These are phyloP conservation scores for Verticillium longisporum DNA, from an alignment of 2,329 filamentous ascomycete genomes.

Conservation along the genomic window DNA sequence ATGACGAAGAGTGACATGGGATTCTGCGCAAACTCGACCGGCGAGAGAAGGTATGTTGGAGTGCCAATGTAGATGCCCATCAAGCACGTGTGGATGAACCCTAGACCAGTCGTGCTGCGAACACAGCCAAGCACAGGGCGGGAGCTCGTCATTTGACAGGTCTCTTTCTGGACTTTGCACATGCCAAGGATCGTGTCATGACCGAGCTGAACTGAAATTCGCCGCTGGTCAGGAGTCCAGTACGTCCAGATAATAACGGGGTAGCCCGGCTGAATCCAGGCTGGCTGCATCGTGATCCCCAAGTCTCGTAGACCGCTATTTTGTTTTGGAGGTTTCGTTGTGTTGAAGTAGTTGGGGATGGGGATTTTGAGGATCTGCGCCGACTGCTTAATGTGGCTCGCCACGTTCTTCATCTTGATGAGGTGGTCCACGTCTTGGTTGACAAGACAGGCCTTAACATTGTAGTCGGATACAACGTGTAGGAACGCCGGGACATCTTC, in stretches of 20 bases:
- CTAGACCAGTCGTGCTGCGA: constrained; percentile 88
- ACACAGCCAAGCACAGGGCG: constrained; percentile 92
- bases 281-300: constrained; percentile 80
- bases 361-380: constrained; percentile 83
- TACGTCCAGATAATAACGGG: constrained; percentile 96
- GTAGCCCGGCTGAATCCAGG: constrained; percentile 79
- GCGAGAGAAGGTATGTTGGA: constrained; percentile 91
- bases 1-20: constrained; percentile 89
- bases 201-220: constrained; percentile 87
- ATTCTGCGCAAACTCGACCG: constrained; percentile 94
- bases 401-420: constrained; percentile 83
- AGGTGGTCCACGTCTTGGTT: constrained; percentile 93
- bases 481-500: constrained; percentile 94
- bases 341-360: constrained; percentile 83
- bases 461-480: constrained; percentile 87
- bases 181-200: constrained; percentile 95
- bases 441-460: constrained; percentile 85
- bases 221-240: constrained; percentile 95
- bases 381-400: constrained; percentile 94
- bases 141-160: constrained; percentile 99
- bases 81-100: constrained; percentile 90
- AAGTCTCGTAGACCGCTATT: constrained; percentile 85
- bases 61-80: constrained; percentile 92
- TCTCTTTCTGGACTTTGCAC: constrained; percentile 99
- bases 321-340: constrained; percentile 89